A percentile compares a stretch with the other conserved stretches of the same genome.
These are phyloP conservation scores for Nothophaeocryptopus gaeumannii DNA, from an alignment of 2,329 filamentous ascomycete genomes.

Conservation along the genomic window DNA sequence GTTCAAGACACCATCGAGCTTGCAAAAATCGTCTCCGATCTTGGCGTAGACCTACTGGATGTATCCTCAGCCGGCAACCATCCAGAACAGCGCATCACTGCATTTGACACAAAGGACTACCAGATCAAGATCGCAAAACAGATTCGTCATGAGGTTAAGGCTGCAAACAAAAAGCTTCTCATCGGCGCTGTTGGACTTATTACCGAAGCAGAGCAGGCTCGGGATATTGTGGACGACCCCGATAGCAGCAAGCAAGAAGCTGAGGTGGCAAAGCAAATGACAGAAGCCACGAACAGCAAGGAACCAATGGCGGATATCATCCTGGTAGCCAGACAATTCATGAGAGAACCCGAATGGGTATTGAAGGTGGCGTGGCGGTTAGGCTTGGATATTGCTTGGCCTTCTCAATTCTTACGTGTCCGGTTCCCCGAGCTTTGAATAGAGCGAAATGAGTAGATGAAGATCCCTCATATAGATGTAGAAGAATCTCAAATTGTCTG, in stretches of 20 bases:
- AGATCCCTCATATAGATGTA: background rate
- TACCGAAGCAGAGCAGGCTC: slow-evolving; percentile 52
- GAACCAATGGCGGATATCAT: slow-evolving; percentile 48
- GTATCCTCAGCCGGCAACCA: slow-evolving; percentile 74
- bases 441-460: background rate
- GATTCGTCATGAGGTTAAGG: slow-evolving; percentile 42
- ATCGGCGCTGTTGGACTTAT: slow-evolving; percentile 55
- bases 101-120: slow-evolving; percentile 45
- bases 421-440: slow-evolving; percentile 29
- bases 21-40: slow-evolving; percentile 64
- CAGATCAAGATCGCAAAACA: slow-evolving; percentile 49
- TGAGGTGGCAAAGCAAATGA: slow-evolving; percentile 37
- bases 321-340: slow-evolving; percentile 54
- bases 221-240: slow-evolving; percentile 42
- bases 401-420: slow-evolving; percentile 45
- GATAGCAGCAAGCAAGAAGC: slow-evolving; percentile 26
- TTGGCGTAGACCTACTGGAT: slow-evolving; percentile 82
- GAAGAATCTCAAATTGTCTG: background rate
- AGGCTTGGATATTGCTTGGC: slow-evolving; percentile 48
- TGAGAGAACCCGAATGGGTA: slow-evolving; percentile 57
- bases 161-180: slow-evolving; percentile 41
- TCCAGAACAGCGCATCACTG: slow-evolving; percentile 47
- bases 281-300: slow-evolving; percentile 29
- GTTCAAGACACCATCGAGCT: slow-evolving; percentile 62
- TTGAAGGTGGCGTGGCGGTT: slow-evolving; percentile 50